Percentiles rank a stretch among this genome's conserved stretches.
phyloP scores from a whole-genome alignment of 768 basidiomycete genomes.

The Holtermannia corniformis region DNA sequence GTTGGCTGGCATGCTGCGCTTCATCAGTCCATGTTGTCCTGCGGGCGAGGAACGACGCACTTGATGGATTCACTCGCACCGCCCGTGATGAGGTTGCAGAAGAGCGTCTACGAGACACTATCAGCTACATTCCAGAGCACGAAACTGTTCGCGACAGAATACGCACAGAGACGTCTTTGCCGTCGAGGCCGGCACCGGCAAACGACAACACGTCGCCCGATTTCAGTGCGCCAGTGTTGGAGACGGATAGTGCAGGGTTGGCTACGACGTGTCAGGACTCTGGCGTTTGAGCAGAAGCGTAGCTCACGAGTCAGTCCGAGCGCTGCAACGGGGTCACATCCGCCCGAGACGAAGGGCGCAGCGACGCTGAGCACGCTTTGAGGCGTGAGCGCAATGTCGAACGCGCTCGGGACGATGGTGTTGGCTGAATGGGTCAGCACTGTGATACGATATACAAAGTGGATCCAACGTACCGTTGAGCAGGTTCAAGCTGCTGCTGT shows the following conservation, averaged over 20 bases:
- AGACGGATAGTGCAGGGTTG: conserved; percentile 11
- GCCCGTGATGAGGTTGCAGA: conserved; percentile 27
- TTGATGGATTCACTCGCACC: conserved; percentile 12
- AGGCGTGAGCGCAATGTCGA: conserved; percentile 18
- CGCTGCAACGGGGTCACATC: conserved; percentile 17
- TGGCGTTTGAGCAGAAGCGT: neutral
- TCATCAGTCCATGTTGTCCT: neutral
- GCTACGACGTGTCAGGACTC: neutral
- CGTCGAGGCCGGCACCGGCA: conserved; percentile 3
- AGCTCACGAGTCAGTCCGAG: conserved; percentile 17
- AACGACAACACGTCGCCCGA: conserved; percentile 10
- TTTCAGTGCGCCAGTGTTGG: conserved; percentile 7
- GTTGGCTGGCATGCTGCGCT: neutral
- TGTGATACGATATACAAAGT: neutral
- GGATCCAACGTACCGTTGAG: conserved; percentile 7
- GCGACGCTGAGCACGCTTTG: conserved; percentile 17
- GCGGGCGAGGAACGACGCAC: conserved; percentile 13
- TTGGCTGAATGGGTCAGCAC: conserved; percentile 1
- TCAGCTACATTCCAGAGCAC: too few relatives aligned
- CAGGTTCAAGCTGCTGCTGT: conserved; percentile 10
- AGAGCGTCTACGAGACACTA: conserved; percentile 1
- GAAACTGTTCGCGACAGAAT: neutral
- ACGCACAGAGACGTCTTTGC: conserved; percentile 5
- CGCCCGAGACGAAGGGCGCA: conserved; percentile 16
- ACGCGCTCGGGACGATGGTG: conserved; percentile 7